These are phyloP conservation scores for Exserohilum rostratum DNA, from an alignment of 2,329 filamentous ascomycete genomes.

Conservation along the genomic window DNA sequence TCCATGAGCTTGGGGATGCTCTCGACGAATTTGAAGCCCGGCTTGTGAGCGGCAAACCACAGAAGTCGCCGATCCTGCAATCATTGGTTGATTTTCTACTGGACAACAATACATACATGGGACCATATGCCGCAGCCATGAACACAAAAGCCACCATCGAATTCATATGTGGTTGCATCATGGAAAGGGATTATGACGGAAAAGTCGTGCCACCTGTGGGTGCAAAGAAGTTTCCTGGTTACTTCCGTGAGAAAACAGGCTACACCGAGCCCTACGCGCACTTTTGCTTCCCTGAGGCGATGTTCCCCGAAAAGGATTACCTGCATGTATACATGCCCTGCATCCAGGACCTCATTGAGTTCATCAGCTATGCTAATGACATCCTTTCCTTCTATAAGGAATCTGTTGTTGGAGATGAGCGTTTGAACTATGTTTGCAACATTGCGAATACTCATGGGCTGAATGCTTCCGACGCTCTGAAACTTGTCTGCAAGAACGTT, in stretches of 20 bases:
- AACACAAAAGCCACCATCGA: conserved; percentile 20
- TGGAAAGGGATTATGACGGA: conserved; percentile 18
- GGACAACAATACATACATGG: neutral
- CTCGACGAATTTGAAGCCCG: conserved; percentile 17
- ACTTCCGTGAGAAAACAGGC: conserved; percentile 18
- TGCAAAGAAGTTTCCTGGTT: conserved; percentile 19
- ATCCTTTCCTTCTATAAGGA: conserved; percentile 23
- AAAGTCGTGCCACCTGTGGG: conserved; percentile 16
- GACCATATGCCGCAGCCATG: conserved; percentile 18
- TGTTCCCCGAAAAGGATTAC: conserved; percentile 16
- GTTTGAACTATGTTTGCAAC: conserved; percentile 21
- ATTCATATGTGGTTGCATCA: conserved; percentile 19
- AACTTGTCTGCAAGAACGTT: neutral
- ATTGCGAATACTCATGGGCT: conserved; percentile 17
- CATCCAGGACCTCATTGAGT: conserved; percentile 21
- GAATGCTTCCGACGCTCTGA: conserved; percentile 11
- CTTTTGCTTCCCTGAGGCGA: conserved; percentile 20
- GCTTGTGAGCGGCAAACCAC: conserved; percentile 14
- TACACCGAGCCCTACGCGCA: conserved; percentile 21
- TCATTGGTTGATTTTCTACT: conserved; percentile 16
- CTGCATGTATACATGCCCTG: conserved; percentile 21
- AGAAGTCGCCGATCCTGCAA: conserved; percentile 22
- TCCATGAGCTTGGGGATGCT: conserved; percentile 17
- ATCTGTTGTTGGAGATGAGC: conserved; percentile 14
- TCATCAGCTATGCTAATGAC: conserved; percentile 22